phyloP scores from a whole-genome alignment of 129 eudicot species.

The Flaveria ramosissima region DNA sequence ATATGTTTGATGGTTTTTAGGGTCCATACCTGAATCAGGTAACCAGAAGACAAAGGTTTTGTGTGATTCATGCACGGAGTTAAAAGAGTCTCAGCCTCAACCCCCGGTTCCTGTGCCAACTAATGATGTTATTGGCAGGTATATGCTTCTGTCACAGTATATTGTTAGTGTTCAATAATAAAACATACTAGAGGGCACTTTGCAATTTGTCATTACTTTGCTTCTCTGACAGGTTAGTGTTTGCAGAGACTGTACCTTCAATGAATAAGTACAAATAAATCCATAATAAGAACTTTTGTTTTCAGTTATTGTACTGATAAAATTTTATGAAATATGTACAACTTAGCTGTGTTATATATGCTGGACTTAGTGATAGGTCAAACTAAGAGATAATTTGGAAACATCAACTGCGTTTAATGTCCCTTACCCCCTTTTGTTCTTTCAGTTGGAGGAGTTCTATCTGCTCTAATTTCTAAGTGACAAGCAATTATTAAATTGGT shows the following conservation, averaged over 20 bases:
- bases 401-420: neutral
- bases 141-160: constrained; percentile 18
- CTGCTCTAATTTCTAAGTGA: neutral
- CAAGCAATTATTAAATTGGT: neutral
- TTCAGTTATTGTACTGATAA: constrained; percentile 2
- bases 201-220: constrained; percentile 3
- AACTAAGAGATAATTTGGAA: neutral
- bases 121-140: constrained; percentile 49
- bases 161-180: neutral
- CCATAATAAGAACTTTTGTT: constrained; percentile 2
- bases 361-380: constrained; percentile 8
- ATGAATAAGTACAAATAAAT: neutral
- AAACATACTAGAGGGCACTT: neutral
- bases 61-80: constrained; percentile 49
- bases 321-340: neutral
- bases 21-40: constrained; percentile 48
- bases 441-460: neutral
- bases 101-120: constrained; percentile 33
- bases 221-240: constrained; percentile 1
- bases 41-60: constrained; percentile 43
- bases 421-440: neutral
- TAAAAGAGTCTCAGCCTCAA: constrained; percentile 43
- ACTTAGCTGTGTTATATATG: constrained; percentile 1
- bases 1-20: constrained; percentile 37
- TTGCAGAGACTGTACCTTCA: neutral